These are phyloP conservation scores for Luzula sylvatica DNA, from an alignment of 176 grass and related monocot species.

Conservation along the genomic window DNA sequence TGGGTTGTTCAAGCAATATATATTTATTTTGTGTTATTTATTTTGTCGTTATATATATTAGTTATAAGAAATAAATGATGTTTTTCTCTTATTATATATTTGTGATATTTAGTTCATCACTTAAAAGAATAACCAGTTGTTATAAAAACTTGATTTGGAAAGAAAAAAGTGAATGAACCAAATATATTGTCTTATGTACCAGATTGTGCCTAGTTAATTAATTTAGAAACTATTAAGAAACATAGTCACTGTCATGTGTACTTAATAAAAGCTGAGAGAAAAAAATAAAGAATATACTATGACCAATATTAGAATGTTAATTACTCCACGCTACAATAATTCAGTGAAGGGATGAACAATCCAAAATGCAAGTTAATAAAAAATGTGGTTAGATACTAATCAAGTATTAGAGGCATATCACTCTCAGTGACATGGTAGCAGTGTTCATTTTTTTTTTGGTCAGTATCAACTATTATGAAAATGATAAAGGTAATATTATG, in stretches of 20 bases:
- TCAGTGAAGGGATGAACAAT: not conserved
- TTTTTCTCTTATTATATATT: not conserved
- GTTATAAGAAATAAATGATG: slow-evolving; percentile 21
- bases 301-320: not conserved
- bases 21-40: slow-evolving; percentile 1
- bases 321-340: slow-evolving; percentile 24
- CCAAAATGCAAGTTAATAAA: not conserved
- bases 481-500: too few relatives aligned
- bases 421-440: not conserved
- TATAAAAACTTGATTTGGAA: too few relatives aligned
- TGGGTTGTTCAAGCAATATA: not conserved
- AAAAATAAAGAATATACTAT: slow-evolving; percentile 4
- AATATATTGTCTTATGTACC: too few relatives aligned
- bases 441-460: not conserved
- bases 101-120: too few relatives aligned
- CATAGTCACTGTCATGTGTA: slow-evolving; percentile 10
- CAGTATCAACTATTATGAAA: too few relatives aligned
- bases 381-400: slow-evolving; percentile 15
- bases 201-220: too few relatives aligned
- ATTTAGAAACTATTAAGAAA: too few relatives aligned
- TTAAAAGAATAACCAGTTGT: too few relatives aligned
- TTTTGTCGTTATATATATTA: slow-evolving; percentile 15
- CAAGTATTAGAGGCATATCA: slow-evolving; percentile 1
- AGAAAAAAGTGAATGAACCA: too few relatives aligned
- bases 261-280: not conserved